Evolutionary conservation across 495 filamentous ascomycete genomes (phyloP).

Genomic region (Rhypophila decipiens): DNA sequence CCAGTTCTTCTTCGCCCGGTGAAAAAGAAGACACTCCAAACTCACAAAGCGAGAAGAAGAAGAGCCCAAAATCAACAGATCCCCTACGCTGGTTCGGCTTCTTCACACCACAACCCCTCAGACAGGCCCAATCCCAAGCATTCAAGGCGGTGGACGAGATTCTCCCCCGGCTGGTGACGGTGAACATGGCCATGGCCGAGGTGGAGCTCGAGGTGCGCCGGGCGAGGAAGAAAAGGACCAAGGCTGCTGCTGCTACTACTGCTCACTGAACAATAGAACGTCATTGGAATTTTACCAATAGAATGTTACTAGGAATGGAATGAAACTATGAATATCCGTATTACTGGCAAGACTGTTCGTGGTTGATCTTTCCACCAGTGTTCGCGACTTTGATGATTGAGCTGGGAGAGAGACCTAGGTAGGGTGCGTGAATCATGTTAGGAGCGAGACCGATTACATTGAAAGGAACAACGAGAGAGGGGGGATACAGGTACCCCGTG

Average conservation of each 20-base stretch:
- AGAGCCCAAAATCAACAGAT: conserved; percentile 27
- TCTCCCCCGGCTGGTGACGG: conserved; percentile 37
- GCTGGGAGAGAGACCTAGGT: no score
- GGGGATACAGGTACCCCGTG: no score
- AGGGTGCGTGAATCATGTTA: no score
- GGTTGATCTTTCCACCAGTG: no score
- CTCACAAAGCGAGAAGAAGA: not conserved
- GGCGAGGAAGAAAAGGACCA: conserved; percentile 43
- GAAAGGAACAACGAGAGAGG: no score
- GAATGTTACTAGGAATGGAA: no score
- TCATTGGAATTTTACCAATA: no score
- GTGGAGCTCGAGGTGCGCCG: conserved; percentile 47
- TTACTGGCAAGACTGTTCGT: no score
- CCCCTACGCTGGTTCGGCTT: conserved; percentile 69
- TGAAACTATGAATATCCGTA: no score
- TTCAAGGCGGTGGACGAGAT: conserved; percentile 37
- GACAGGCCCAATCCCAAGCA: conserved; percentile 49
- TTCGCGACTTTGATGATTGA: no score
- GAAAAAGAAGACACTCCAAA: conserved; percentile 9
- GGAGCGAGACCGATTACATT: no score
- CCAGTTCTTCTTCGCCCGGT: not conserved
- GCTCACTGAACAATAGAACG: no score
- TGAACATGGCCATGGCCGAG: conserved; percentile 40
- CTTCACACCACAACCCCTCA: conserved; percentile 53
- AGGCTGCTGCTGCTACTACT: conserved; percentile 28